Conservation (phyloP, 495 filamentous ascomycete species). For the Articulospora tetracladia region DNA sequence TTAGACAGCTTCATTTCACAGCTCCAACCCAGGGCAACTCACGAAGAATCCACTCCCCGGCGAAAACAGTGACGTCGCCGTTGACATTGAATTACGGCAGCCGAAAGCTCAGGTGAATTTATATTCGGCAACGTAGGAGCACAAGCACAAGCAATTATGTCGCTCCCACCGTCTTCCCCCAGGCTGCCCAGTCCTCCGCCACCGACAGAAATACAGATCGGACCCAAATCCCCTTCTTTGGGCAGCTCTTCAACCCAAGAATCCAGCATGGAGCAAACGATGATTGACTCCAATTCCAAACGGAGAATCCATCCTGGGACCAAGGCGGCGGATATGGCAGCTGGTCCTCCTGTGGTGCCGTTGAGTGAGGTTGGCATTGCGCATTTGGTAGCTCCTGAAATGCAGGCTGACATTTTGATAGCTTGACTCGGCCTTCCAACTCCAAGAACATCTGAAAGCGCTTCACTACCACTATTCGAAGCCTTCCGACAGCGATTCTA, state of each 20-base stretch:
- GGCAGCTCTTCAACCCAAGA: constrained; percentile 49
- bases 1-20: no score
- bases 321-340: constrained; percentile 82
- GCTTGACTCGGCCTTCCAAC: constrained; percentile 30
- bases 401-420: constrained; percentile 28
- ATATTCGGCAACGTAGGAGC: background rate
- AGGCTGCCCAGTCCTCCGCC: constrained; percentile 86
- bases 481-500: constrained; percentile 49
- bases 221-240: constrained; percentile 72
- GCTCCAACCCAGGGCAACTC: no score
- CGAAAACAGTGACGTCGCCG: background rate
- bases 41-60: background rate
- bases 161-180: constrained; percentile 72
- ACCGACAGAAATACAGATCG: constrained; percentile 85
- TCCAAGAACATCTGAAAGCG: constrained; percentile 76
- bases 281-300: constrained; percentile 52
- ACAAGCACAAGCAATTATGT: constrained; percentile 34
- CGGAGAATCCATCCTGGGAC: constrained; percentile 91
- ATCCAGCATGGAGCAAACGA: constrained; percentile 55
- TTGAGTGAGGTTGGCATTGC: constrained; percentile 65
- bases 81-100: background rate
- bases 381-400: background rate
- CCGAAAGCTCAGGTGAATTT: background rate
- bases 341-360: constrained; percentile 83
- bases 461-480: constrained; percentile 78